Base-by-base conservation (phyloP, 176 grass and related monocot genomes). In the Bothriochloa decipiens region DNA sequence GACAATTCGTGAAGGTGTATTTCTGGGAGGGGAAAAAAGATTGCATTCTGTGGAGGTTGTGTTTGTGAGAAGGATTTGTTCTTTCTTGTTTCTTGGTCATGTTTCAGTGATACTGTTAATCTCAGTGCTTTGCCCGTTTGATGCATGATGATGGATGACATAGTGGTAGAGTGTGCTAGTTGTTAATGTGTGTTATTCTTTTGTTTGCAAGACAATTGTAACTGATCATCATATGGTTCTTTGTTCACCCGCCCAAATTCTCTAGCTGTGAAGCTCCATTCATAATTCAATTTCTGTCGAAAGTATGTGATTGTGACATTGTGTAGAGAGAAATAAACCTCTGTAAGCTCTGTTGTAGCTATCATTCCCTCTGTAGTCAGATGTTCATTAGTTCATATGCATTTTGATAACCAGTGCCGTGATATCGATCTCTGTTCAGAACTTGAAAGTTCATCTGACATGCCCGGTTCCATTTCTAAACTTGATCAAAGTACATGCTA, bases 51-150 rank as follows among this genome's bases (percentile, higher is more conserved):
- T 91, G 89, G 86, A 76, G 82, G 89, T 77, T 89, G 78, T 92
- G 86, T 78, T 89, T 94, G 89, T 94, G 89, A 89, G 92, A 86
- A 60, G 81, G 74, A 83, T 72, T 85, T 88, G 86, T 89, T 94
- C 81, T 90, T 90, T 90, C 86, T 88, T 88, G 74, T 91, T 93
- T 90, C 82, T 72, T 89, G 79, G 52, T 67, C 74, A 83, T 86
- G 88, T 90, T 79, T 83, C 84, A 90, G 84, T 90, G 82, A 90
- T 80, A 75, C 75, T 87, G 80, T 87, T 87, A 87, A 90, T 90
- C 77, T 65, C 68, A 81, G 88, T 90, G 84, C 74, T 83, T 86
- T 87, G 84, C 80, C 84, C 76, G 74, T 75, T 83, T 67, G 84
- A 87, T 90, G 74, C 84, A 83, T 87, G 80, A 83, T 87, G 80